Conservation (phyloP, 169 alveolate species). For the Plasmodium gallinaceum region DNA sequence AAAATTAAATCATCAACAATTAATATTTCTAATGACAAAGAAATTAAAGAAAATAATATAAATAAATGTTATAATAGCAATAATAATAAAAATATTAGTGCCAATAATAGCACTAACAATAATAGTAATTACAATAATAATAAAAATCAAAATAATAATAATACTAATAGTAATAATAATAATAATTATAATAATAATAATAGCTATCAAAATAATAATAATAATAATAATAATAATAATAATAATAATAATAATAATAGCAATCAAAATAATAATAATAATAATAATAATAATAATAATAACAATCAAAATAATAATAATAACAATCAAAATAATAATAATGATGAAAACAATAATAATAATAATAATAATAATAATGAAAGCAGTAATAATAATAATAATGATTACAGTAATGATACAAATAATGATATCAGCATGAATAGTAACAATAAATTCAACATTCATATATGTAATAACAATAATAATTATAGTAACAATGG, state of each 20-base stretch:
- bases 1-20: background rate
- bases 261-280: background rate
- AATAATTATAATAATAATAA: background rate
- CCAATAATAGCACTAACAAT: background rate
- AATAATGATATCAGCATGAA: background rate
- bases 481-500: background rate
- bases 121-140: background rate
- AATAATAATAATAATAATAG: background rate
- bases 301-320: background rate
- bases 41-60: slow-evolving; percentile 1
- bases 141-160: background rate
- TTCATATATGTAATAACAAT: background rate
- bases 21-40: slow-evolving; percentile 5
- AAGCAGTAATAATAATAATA: background rate
- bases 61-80: background rate
- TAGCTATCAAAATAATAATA: background rate
- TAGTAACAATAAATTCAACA: background rate
- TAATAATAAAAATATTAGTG: background rate
- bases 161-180: background rate
- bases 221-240: background rate
- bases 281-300: background rate
- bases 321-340: background rate
- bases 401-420: background rate
- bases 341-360: background rate
- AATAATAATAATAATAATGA: background rate